Conservation (phyloP, 2,329 filamentous ascomycete species). For the Exophiala sp. region DNA sequence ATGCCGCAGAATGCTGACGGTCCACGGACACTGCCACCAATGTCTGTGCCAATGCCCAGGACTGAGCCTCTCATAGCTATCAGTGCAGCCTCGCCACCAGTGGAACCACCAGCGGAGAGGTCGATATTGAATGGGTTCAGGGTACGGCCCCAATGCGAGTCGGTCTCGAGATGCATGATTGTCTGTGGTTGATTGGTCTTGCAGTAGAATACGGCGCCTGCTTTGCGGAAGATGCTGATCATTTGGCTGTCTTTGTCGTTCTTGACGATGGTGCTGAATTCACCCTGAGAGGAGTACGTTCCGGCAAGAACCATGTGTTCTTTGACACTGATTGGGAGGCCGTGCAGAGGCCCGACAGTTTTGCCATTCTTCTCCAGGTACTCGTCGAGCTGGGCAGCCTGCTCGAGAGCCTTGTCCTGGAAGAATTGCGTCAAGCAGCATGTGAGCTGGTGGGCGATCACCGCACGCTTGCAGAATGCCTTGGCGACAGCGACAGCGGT, state of each 20-base stretch:
- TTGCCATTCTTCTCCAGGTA: slow-evolving; percentile 39
- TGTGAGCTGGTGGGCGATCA: slow-evolving; percentile 37
- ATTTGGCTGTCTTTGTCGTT: slow-evolving; percentile 17
- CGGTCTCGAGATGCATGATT: slow-evolving; percentile 34
- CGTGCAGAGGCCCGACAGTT: slow-evolving; percentile 58
- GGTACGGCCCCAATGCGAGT: slow-evolving; percentile 38
- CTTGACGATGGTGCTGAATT: slow-evolving; percentile 9
- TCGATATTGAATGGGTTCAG: slow-evolving; percentile 53
- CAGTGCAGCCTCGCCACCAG: slow-evolving; percentile 57
- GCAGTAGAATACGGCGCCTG: slow-evolving; percentile 34
- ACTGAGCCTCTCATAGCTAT: slow-evolving; percentile 51
- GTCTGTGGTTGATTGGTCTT: slow-evolving; percentile 34
- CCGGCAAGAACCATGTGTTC: slow-evolving; percentile 42
- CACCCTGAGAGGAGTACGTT: slow-evolving; percentile 10
- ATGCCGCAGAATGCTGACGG: slow-evolving; percentile 41
- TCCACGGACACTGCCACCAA: slow-evolving; percentile 42
- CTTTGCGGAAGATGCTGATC: slow-evolving; percentile 27
- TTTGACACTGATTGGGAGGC: slow-evolving; percentile 55
- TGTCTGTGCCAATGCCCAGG: slow-evolving; percentile 55
- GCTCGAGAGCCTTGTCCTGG: slow-evolving; percentile 48
- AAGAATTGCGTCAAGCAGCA: slow-evolving; percentile 52
- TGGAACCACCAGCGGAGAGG: slow-evolving; percentile 52
- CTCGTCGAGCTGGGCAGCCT: slow-evolving; percentile 48
- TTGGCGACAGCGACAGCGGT: slow-evolving; percentile 34
- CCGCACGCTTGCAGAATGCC: slow-evolving; percentile 42